Evolutionary conservation across 768 basidiomycete species (phyloP).

Genomic region (Neoboletus subvelutipes): DNA sequence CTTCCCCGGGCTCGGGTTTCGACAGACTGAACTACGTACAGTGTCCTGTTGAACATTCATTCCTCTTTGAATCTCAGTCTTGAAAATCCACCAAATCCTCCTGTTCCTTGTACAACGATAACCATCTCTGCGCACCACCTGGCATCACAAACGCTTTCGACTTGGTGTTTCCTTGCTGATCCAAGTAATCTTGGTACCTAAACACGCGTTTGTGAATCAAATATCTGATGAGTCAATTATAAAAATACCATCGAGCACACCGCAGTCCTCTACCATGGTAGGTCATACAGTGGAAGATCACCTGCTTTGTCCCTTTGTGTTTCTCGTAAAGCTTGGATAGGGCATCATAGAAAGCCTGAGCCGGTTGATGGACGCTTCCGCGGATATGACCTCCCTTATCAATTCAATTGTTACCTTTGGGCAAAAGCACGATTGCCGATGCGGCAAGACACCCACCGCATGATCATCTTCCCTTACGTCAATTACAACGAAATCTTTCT

Average conservation of each 20-base stretch:
- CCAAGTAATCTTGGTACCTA: not conserved
- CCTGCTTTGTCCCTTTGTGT: constrained; percentile 38
- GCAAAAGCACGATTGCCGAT: not conserved
- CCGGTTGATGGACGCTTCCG: constrained; percentile 48
- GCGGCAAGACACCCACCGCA: constrained; percentile 31
- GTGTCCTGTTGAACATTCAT: not conserved
- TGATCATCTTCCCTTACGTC: constrained; percentile 52
- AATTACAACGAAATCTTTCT: constrained; percentile 40
- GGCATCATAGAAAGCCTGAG: constrained; percentile 50
- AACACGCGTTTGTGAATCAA: too few relatives aligned
- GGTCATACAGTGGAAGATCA: not conserved
- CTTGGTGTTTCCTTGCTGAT: not conserved
- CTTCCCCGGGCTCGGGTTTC: not conserved
- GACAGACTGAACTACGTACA: not conserved
- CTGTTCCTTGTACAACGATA: not conserved
- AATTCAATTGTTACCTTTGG: not conserved
- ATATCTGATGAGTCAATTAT: too few relatives aligned
- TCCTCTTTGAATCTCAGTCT: not conserved
- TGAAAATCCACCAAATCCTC: too few relatives aligned
- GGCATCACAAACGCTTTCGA: not conserved
- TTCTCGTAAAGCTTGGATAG: constrained; percentile 42
- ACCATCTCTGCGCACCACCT: not conserved
- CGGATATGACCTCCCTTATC: constrained; percentile 59
- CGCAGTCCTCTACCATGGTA: not conserved
- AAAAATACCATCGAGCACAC: not conserved